Evolutionary conservation across 2,329 filamentous ascomycete species (phyloP).

Genomic region (Coniochaeta ligniaria): DNA sequence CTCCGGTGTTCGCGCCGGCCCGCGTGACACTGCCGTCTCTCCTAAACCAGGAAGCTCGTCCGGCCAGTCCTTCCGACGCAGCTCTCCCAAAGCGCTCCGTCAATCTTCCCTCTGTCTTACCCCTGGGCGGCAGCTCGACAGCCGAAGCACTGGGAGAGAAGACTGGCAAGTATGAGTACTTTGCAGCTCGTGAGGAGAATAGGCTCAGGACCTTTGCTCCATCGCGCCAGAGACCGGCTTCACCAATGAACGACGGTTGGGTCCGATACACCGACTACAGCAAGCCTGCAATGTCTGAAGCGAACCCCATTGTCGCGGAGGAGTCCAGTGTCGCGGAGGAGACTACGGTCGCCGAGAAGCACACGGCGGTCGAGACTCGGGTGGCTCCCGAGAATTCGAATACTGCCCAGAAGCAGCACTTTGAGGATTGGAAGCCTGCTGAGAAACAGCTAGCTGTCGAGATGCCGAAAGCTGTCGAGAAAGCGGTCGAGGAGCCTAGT

Average conservation of each 20-base stretch:
- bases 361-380: not conserved
- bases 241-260: not conserved
- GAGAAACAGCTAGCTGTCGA: no score
- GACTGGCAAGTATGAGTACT: constrained; percentile 17
- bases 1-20: not conserved
- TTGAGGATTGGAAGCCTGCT: no score
- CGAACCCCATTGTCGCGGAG: not conserved
- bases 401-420: no score
- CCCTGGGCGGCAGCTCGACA: not conserved
- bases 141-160: constrained; percentile 10
- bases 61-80: constrained; percentile 11
- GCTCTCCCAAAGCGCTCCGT: constrained; percentile 4
- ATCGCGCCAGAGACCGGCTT: not conserved
- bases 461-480: no score
- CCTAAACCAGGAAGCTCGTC: not conserved
- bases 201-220: constrained; percentile 6
- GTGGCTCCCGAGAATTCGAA: no score
- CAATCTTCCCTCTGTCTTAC: not conserved
- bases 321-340: not conserved
- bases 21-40: not conserved
- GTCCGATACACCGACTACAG: not conserved
- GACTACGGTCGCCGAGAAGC: not conserved
- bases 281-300: not conserved
- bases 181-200: constrained; percentile 18
- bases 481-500: not conserved